Evolutionary conservation across 495 filamentous ascomycete species (phyloP).

Genomic region (Penicillium macrosclerotiorum): DNA sequence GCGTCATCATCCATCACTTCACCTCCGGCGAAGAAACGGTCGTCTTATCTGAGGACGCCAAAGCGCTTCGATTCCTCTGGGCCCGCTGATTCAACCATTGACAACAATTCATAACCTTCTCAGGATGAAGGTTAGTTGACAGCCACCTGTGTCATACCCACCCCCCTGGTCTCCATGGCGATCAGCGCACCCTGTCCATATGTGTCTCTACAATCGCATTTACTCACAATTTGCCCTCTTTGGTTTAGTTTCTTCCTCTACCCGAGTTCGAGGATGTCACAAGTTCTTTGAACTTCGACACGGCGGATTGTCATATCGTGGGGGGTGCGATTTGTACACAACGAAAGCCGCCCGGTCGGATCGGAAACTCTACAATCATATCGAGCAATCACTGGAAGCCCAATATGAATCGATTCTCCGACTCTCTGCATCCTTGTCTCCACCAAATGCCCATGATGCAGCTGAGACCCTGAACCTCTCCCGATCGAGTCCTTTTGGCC

Average conservation of each 20-base stretch:
- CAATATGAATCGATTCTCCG: constrained; percentile 86
- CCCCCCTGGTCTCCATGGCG: constrained; percentile 10
- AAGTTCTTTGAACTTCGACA: constrained; percentile 89
- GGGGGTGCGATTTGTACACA: constrained; percentile 96
- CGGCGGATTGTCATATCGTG: constrained; percentile 81
- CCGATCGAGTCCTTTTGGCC: constrained; percentile 86
- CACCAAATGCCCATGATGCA: constrained; percentile 60
- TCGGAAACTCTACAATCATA: constrained; percentile 94
- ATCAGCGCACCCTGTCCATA: constrained; percentile 2
- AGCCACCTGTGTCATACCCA: too few species aligned
- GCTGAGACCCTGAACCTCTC: constrained; percentile 66
- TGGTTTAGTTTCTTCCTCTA: constrained; percentile 81
- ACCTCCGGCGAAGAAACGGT: neutral
- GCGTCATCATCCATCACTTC: constrained; percentile 16
- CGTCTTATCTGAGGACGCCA: neutral
- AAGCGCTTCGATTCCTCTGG: neutral
- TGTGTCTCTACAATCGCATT: constrained; percentile 1
- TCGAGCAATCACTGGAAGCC: constrained; percentile 81
- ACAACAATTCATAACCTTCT: neutral
- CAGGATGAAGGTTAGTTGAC: constrained; percentile 28
- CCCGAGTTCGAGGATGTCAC: constrained; percentile 85
- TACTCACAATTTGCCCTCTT: neutral
- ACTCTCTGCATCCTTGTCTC: constrained; percentile 75
- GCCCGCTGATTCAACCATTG: neutral
- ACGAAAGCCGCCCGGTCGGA: constrained; percentile 92